Evolutionary conservation across 768 basidiomycete genomes (phyloP), one percentile per base, ranked within the genome.

Genomic region (Zangia roseola): DNA sequence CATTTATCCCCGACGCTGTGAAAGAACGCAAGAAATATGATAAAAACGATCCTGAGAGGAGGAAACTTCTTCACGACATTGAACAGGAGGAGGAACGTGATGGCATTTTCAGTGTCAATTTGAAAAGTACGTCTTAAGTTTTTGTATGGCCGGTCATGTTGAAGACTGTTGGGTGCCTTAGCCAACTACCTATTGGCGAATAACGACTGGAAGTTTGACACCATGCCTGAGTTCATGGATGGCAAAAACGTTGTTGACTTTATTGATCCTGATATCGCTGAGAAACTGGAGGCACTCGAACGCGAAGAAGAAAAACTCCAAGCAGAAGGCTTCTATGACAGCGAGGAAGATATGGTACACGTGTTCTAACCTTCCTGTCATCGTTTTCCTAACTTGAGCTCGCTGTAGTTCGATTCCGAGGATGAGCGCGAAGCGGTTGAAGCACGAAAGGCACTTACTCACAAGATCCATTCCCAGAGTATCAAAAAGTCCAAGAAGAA

Each of bases 191-290:
- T 97, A 23, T 83, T 99, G 50, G 77, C 83, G 20, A 84, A 97
- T 64, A 83, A 88, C 31, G 86, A 90, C 37, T 99, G 97, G 97
- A 99, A 97, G 74, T 76, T 83, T 73, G 97, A 99, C 63, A 77
- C 82, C 56, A 88, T 98, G n/a, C 97, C 97, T n/a, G 97, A 99
- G 68, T 91, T 99, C 62, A 84, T 92, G 86, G 84, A 97, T 57
- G 97, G 97, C 72, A 97, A 97, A 81, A 99, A 99, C 73, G 73
- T 98, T 44, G 95, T 94, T 20, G 97, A 99, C 75, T 99, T 99
- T 54, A 90, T 98, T 68, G 95, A 98, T 69, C 88, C 93, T 19
- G 97, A 99, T 62, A 98, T 99, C 52, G 85, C 83, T 17, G 94
- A 94, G 70, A 95, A 94, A 71, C 84, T 99, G 40, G 95, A 97